Percentiles rank a stretch among this genome's conserved stretches.
Evolutionary conservation across 2,329 filamentous ascomycete species (phyloP).

Genomic region (Paradendryphiella salina): DNA sequence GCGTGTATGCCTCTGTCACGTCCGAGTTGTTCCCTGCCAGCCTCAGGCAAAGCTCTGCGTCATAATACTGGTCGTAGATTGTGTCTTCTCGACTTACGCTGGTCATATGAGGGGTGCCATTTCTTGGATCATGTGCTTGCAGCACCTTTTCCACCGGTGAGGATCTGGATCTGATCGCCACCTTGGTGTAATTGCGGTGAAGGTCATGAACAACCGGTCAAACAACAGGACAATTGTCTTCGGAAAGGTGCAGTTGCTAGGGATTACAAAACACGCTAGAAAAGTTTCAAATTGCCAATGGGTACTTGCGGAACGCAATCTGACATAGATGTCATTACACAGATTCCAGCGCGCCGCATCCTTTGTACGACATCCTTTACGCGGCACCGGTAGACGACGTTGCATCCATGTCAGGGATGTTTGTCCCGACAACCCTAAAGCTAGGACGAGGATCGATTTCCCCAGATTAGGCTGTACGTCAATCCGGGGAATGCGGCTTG

Average conservation of each 20-base stretch:
- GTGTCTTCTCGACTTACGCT: too few species aligned
- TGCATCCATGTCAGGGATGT: slow-evolving; percentile 15
- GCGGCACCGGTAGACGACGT: slow-evolving; percentile 7
- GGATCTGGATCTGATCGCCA: too few species aligned
- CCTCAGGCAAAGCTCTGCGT: too few species aligned
- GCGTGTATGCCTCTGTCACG: too few species aligned
- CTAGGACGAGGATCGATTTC: slow-evolving; percentile 23
- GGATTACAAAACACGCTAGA: background rate
- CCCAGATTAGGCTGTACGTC: slow-evolving; percentile 26
- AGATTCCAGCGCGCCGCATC: slow-evolving; percentile 2
- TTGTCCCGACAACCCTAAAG: slow-evolving; percentile 19
- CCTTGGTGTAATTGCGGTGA: slow-evolving; percentile 15
- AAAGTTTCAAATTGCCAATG: slow-evolving; percentile 4
- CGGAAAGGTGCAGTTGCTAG: slow-evolving; percentile 5
- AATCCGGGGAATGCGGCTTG: slow-evolving; percentile 26
- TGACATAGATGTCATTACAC: slow-evolving; percentile 2
- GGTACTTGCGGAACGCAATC: background rate
- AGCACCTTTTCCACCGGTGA: too few species aligned
- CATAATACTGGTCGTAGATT: too few species aligned
- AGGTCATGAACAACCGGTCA: slow-evolving; percentile 14
- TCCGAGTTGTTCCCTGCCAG: too few species aligned
- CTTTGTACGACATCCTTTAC: slow-evolving; percentile 2
- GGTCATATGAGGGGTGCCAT: too few species aligned
- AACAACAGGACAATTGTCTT: background rate
- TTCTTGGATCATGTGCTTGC: too few species aligned